phyloP scores from a whole-genome alignment of 2,329 filamentous ascomycete genomes.

The Fusarium sp. region DNA sequence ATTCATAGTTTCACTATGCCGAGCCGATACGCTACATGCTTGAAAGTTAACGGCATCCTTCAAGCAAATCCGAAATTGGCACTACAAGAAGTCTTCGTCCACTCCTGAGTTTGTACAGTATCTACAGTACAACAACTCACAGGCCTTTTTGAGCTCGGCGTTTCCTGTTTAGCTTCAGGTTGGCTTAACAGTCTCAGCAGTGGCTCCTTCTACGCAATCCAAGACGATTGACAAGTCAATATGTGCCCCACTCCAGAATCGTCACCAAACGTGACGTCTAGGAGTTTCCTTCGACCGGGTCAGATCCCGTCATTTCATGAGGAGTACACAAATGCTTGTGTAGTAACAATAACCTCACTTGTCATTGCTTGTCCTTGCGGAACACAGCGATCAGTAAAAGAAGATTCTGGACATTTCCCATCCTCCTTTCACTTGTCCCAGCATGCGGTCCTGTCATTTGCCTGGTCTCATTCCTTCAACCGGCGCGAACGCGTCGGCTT shows the following conservation, averaged over 20 bases:
- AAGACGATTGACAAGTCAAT: constrained; percentile 13
- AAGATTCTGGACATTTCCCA: background rate
- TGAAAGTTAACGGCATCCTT: background rate
- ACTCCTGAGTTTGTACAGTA: background rate
- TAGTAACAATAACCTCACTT: background rate
- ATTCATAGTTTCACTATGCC: constrained; percentile 18
- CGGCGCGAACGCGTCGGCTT: constrained; percentile 16
- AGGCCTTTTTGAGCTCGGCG: constrained; percentile 18
- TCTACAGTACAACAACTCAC: background rate
- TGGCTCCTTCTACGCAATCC: constrained; percentile 15
- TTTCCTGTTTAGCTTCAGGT: constrained; percentile 28
- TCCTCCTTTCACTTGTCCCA: constrained; percentile 1
- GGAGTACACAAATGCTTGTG: background rate
- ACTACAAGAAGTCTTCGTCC: background rate
- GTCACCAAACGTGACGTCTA: constrained; percentile 28
- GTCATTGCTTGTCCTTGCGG: background rate
- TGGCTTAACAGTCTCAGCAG: constrained; percentile 23
- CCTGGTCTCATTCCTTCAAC: constrained; percentile 14
- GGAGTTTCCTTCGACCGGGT: background rate
- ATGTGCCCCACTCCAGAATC: constrained; percentile 25
- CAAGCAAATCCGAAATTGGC: constrained; percentile 11
- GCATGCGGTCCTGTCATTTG: constrained; percentile 4
- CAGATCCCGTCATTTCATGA: background rate
- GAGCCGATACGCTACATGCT: constrained; percentile 10
- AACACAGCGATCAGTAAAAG: background rate